Percentiles rank a stretch among this genome's conserved stretches.
Evolutionary conservation across 805 yeast genomes (phyloP).

Genomic region (Myxozyma kluyveri): DNA sequence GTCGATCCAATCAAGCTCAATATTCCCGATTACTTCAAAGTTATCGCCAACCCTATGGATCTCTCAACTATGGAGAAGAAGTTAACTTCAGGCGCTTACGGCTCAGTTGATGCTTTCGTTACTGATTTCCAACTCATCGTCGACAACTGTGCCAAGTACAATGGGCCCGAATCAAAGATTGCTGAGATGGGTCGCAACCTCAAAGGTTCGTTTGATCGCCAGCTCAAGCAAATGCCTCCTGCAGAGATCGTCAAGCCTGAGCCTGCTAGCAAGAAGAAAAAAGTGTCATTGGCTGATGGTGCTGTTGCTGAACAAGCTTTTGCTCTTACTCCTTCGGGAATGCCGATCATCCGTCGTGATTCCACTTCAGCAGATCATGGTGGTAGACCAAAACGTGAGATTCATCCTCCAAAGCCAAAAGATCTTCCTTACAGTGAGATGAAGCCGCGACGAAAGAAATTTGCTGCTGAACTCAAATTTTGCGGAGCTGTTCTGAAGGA

Average conservation of each 20-base stretch:
- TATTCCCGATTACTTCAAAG: conserved; percentile 86
- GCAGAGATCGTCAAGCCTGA: conserved; percentile 31
- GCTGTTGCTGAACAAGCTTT: conserved; percentile 31
- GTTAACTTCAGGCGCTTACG: conserved; percentile 66
- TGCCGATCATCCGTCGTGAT: conserved; percentile 71
- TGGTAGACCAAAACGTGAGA: conserved; percentile 88
- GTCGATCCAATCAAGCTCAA: conserved; percentile 86
- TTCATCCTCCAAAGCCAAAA: conserved; percentile 93
- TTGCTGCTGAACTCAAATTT: conserved; percentile 82
- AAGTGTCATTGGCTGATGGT: conserved; percentile 16
- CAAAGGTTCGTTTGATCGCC: conserved; percentile 90
- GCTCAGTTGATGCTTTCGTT: conserved; percentile 61
- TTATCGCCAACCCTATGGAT: conserved; percentile 88
- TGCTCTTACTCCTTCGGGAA: conserved; percentile 46
- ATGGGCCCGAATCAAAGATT: conserved; percentile 79
- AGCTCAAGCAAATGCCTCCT: conserved; percentile 87
- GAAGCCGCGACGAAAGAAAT: conserved; percentile 87
- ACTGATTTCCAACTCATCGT: conserved; percentile 76
- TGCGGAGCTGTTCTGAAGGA: conserved; percentile 82
- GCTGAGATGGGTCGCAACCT: conserved; percentile 89
- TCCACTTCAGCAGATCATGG: conserved; percentile 44
- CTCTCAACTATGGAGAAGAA: conserved; percentile 85
- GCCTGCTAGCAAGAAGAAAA: conserved; percentile 33
- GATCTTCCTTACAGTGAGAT: conserved; percentile 83
- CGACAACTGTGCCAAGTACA: conserved; percentile 73